phyloP scores from a whole-genome alignment of 305 asterid genomes.

The Fraxinus angustifolia region DNA sequence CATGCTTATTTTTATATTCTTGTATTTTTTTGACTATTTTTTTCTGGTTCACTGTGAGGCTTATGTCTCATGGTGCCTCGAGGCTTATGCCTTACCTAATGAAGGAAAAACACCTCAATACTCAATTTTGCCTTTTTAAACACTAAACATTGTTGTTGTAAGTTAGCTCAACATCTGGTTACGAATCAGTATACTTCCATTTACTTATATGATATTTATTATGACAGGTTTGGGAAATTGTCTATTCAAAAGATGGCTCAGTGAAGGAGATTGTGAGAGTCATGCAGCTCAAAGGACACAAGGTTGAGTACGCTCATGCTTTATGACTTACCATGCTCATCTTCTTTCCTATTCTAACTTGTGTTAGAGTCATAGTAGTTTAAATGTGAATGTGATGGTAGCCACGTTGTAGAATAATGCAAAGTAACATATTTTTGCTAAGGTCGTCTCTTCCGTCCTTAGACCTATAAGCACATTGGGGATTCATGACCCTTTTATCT shows the following conservation, averaged over 20 bases:
- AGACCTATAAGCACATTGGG: slow-evolving; percentile 1
- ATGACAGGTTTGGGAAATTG: slow-evolving; percentile 90
- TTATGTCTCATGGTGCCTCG: background rate
- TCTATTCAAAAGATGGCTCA: slow-evolving; percentile 90
- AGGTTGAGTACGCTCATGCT: slow-evolving; percentile 45
- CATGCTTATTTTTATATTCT: background rate
- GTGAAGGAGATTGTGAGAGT: slow-evolving; percentile 84
- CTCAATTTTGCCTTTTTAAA: background rate
- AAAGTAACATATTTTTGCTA: slow-evolving; percentile 4
- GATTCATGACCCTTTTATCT: slow-evolving; percentile 3
- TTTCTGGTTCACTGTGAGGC: background rate
- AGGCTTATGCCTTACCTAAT: background rate
- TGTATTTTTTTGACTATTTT: background rate
- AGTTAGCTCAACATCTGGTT: background rate
- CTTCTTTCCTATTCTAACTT: background rate
- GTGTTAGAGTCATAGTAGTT: background rate
- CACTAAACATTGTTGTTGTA: background rate
- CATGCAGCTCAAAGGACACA: slow-evolving; percentile 99
- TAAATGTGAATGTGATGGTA: background rate
- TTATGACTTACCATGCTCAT: slow-evolving; percentile 10
- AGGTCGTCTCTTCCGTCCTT: background rate
- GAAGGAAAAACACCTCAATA: background rate
- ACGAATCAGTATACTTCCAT: background rate
- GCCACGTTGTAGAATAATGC: background rate
- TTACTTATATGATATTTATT: slow-evolving; percentile 3